These are phyloP conservation scores for Sugiyamaella marilandica DNA, from an alignment of 805 yeast genomes.

Conservation along the genomic window DNA sequence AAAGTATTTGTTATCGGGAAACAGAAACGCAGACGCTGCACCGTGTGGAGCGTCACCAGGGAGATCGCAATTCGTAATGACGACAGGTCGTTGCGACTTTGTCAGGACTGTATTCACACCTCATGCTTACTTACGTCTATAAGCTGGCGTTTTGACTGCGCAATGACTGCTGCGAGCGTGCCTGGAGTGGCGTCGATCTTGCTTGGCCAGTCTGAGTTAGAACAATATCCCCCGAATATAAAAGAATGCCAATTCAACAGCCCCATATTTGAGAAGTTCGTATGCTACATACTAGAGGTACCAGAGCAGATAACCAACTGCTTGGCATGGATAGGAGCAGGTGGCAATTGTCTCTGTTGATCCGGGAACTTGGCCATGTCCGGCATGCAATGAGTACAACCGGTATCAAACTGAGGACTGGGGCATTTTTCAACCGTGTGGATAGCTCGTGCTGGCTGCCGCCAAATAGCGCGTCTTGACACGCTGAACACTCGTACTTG, in stretches of 20 bases:
- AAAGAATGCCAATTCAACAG: no score
- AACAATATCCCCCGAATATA: background rate
- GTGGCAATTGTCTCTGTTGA: slow-evolving; percentile 39
- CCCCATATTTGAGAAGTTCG: no score
- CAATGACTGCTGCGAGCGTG: slow-evolving; percentile 36
- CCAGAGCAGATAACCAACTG: slow-evolving; percentile 53
- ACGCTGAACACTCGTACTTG: no score
- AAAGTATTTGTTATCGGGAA: slow-evolving; percentile 46
- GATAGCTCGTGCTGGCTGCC: background rate
- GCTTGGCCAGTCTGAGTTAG: slow-evolving; percentile 33
- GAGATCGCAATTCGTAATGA: slow-evolving; percentile 45
- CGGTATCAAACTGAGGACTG: slow-evolving; percentile 48
- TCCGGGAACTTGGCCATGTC: slow-evolving; percentile 32
- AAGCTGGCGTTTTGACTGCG: slow-evolving; percentile 27
- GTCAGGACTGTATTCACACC: background rate
- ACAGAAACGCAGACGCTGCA: slow-evolving; percentile 39
- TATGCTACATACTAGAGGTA: slow-evolving; percentile 27
- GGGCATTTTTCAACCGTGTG: slow-evolving; percentile 40
- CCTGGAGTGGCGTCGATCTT: slow-evolving; percentile 47
- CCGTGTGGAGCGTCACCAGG: slow-evolving; percentile 3
- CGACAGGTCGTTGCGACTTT: slow-evolving; percentile 46
- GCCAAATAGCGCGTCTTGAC: no score
- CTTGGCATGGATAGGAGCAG: slow-evolving; percentile 50
- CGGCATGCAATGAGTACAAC: slow-evolving; percentile 60
- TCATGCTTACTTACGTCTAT: slow-evolving; percentile 6